Percentiles rank a stretch among this genome's conserved stretches.
Evolutionary conservation across 1,284 basidiomycete genomes (phyloP).

Genomic region (Golubevia pallescens): DNA sequence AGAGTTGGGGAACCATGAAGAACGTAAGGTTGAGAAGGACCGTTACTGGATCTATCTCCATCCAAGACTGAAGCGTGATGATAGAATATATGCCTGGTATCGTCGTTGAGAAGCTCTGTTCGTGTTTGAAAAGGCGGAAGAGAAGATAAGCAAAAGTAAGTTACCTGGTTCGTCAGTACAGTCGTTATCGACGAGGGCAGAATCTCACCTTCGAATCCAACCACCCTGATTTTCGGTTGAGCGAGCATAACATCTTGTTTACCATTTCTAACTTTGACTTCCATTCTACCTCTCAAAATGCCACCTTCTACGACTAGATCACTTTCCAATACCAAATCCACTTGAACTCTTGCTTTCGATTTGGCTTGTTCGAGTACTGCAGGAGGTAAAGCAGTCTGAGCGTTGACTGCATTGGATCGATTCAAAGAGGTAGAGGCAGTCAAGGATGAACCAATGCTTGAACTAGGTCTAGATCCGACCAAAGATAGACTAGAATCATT

Average conservation of each 20-base stretch:
- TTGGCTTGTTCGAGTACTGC: conserved; percentile 49
- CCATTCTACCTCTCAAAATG: conserved; percentile 75
- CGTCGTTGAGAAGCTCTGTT: conserved; percentile 69
- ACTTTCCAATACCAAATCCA: conserved; percentile 81
- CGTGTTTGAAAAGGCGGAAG: neutral
- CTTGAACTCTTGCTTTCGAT: conserved; percentile 75
- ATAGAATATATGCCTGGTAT: conserved; percentile 82
- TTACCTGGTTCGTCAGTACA: neutral
- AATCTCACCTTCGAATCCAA: conserved; percentile 79
- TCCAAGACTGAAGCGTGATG: conserved; percentile 74
- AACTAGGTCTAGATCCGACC: conserved; percentile 5
- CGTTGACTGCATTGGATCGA: conserved; percentile 19
- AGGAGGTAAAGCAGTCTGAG: conserved; percentile 18
- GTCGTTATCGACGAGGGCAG: neutral
- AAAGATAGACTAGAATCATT: conserved; percentile 1
- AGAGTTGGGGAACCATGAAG: conserved; percentile 46
- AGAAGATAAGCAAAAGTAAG: neutral
- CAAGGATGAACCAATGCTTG: neutral
- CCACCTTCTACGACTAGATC: conserved; percentile 83
- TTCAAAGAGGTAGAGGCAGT: conserved; percentile 9
- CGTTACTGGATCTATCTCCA: conserved; percentile 38
- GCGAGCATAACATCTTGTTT: conserved; percentile 74
- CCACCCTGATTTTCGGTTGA: conserved; percentile 79
- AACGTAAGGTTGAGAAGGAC: conserved; percentile 52
- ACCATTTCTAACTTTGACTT: conserved; percentile 73